A percentile compares a stretch with the other conserved stretches of the same genome.
These are phyloP conservation scores for Apiosordaria backusii DNA, from an alignment of 495 filamentous ascomycete genomes.

Conservation along the genomic window DNA sequence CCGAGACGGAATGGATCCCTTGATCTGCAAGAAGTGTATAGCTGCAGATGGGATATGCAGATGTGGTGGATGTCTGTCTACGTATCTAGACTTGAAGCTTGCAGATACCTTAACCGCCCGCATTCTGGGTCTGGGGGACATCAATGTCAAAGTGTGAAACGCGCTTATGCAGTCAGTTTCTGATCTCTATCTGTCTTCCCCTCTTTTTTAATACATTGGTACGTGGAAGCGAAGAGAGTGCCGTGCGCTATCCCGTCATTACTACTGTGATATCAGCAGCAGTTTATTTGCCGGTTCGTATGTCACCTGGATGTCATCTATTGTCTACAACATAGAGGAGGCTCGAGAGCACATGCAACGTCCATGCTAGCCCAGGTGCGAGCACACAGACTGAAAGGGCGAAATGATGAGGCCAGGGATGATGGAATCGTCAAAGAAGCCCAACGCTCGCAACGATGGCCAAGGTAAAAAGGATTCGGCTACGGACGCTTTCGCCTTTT, in stretches of 20 bases:
- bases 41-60: neutral
- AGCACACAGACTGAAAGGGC: neutral
- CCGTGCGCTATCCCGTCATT: neutral
- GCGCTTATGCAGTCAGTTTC: constrained; percentile 4
- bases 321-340: neutral
- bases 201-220: neutral
- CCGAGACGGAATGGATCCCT: neutral
- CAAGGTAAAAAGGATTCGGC: neutral
- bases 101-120: neutral
- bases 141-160: constrained; percentile 10
- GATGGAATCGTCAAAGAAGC: neutral
- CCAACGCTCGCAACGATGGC: neutral
- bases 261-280: neutral
- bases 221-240: neutral
- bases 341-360: neutral
- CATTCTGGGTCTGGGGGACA: neutral
- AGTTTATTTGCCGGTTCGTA: neutral
- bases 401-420: neutral
- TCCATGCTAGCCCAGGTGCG: too few relatives aligned
- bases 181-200: neutral
- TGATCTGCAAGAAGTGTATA: neutral
- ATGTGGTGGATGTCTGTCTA: neutral
- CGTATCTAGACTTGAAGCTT: neutral
- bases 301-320: neutral
- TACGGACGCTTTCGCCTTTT: too few relatives aligned